phyloP scores from a whole-genome alignment of 192 early-diverging fungal species.

The Coemansia sp. region DNA sequence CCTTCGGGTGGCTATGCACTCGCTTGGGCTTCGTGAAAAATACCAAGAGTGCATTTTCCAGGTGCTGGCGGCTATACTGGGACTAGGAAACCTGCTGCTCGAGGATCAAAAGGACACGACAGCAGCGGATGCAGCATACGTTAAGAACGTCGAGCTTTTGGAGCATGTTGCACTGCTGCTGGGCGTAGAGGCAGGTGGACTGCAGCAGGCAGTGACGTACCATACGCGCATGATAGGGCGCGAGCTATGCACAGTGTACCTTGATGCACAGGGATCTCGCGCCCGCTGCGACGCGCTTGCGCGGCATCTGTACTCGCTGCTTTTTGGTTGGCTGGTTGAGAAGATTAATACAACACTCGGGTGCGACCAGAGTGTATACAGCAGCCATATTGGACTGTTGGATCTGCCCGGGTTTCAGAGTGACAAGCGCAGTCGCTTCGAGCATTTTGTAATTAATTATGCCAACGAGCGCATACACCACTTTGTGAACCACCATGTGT shows the following conservation, averaged over 20 bases:
- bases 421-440: conserved; percentile 57
- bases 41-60: conserved; percentile 85
- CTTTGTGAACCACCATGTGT: conserved; percentile 70
- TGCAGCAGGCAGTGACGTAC: conserved; percentile 84
- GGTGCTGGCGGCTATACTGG: conserved; percentile 80
- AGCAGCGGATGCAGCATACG: conserved; percentile 70
- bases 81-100: conserved; percentile 85
- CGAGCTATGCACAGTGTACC: conserved; percentile 78
- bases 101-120: conserved; percentile 66
- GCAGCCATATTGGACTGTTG: conserved; percentile 81
- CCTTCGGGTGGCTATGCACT: conserved; percentile 79
- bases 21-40: conserved; percentile 80
- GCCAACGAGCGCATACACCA: conserved; percentile 86
- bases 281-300: conserved; percentile 71
- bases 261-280: conserved; percentile 71
- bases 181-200: conserved; percentile 70
- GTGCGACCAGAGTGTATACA: conserved; percentile 60
- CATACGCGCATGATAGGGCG: conserved; percentile 81
- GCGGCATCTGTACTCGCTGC: conserved; percentile 74
- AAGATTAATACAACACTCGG: conserved; percentile 76
- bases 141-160: conserved; percentile 77
- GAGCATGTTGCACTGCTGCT: conserved; percentile 82
- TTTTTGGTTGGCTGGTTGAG: conserved; percentile 83
- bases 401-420: conserved; percentile 84
- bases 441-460: conserved; percentile 76